Evolutionary conservation across 805 yeast species (phyloP), one percentile per base, ranked within the genome.

Genomic region (Pichia exigua): DNA sequence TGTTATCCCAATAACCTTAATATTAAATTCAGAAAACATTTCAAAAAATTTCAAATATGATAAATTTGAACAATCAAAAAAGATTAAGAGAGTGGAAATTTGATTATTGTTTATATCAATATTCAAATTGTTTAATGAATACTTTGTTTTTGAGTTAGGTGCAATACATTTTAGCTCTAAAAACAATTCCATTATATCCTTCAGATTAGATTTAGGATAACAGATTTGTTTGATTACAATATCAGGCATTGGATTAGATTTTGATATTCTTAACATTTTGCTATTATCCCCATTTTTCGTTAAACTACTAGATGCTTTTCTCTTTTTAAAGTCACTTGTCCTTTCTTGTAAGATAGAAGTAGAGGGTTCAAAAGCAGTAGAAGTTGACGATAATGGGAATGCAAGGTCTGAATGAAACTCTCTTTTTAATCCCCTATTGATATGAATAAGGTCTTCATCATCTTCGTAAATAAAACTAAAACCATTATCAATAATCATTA

Each of bases 1-100:
- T 1, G 68, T 61, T 17, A 65, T 52, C 0, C 63, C 65, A 32
- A 63, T 47, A 12, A 63, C 27, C 15, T 41, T 44, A 20, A 48
- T n/a, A 27, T 51, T 48, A 17, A 21, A 11, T 26, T 41, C 10
- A 27, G 17, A n/a, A 21, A 51, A 48, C 6, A 15, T 3, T 20
- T 48, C 47, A 9, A 51, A 48, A 13, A 45, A 47, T 28, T 39
- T 27, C 6, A 51, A 20, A 24, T 32, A 38, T 15, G n/a, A 15
- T 26, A 48, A 4, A 35, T 32, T 24, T 18, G 54, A 47, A 44
- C 44, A 41, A 20, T 47, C 47, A 44, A 51, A 51, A 2, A 47
- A 35, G 18, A 51, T 44, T 10, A 51, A 8, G 20, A 51, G 35
- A n/a, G 39, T 35, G 4, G 50, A 44, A 1, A 44, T 47, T n/a